These are phyloP conservation scores for Aspergillus quadrilineatus DNA, from an alignment of 2,329 filamentous ascomycete genomes.

Conservation along the genomic window DNA sequence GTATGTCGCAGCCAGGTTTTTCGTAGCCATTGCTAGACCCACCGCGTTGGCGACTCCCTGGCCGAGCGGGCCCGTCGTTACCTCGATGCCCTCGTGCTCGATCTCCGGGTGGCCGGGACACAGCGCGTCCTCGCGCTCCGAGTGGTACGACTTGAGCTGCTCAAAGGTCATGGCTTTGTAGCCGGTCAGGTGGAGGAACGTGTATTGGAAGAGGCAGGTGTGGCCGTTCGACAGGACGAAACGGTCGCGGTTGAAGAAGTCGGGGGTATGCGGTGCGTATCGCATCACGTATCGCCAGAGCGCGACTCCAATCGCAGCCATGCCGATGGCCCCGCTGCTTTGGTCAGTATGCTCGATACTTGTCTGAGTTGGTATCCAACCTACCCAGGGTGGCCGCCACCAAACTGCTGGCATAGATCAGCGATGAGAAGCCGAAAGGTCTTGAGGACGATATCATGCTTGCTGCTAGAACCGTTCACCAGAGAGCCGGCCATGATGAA, in stretches of 20 bases:
- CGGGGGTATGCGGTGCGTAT: slow-evolving; percentile 40
- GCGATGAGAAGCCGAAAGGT: slow-evolving; percentile 64
- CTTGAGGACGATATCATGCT: slow-evolving; percentile 55
- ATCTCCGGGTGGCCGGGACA: slow-evolving; percentile 53
- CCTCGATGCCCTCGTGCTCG: slow-evolving; percentile 57
- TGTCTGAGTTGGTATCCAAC: not conserved
- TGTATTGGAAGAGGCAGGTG: slow-evolving; percentile 35
- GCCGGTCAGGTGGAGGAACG: slow-evolving; percentile 33
- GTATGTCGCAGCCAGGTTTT: slow-evolving; percentile 56
- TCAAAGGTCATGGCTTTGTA: slow-evolving; percentile 35
- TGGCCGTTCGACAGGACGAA: slow-evolving; percentile 48
- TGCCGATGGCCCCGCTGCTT: slow-evolving; percentile 47
- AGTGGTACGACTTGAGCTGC: slow-evolving; percentile 36
- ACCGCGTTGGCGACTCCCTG: slow-evolving; percentile 63
- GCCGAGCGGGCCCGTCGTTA: slow-evolving; percentile 60
- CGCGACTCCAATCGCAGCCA: slow-evolving; percentile 47
- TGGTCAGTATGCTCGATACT: not conserved
- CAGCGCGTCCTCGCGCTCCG: slow-evolving; percentile 28
- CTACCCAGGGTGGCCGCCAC: slow-evolving; percentile 67
- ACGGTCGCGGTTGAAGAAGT: slow-evolving; percentile 46
- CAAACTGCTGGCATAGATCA: slow-evolving; percentile 69
- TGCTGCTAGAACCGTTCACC: slow-evolving; percentile 13
- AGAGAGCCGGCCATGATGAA: slow-evolving; percentile 23
- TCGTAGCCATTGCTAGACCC: slow-evolving; percentile 58
- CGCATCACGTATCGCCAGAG: slow-evolving; percentile 47